These are phyloP conservation scores for Wallacemonas sp. DNA, from an alignment of 208 protist species.

Conservation along the genomic window DNA sequence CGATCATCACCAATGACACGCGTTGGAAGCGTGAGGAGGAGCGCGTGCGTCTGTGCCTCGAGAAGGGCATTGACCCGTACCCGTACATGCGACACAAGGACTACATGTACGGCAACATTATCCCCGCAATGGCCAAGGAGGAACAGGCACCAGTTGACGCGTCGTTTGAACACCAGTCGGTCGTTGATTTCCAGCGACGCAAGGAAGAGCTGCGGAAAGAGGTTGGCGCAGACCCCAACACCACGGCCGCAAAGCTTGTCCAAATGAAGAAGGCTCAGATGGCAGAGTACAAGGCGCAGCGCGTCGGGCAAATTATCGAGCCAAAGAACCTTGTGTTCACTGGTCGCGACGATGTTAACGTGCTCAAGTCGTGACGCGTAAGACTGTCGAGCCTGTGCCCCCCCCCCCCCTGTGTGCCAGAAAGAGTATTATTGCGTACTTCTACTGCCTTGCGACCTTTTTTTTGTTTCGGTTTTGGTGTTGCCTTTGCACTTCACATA, in stretches of 20 bases:
- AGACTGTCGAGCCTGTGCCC: no score
- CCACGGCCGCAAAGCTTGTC: slow-evolving; percentile 74
- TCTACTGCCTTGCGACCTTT: no score
- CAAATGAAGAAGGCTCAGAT: slow-evolving; percentile 38
- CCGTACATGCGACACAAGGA: slow-evolving; percentile 88
- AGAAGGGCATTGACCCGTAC: slow-evolving; percentile 91
- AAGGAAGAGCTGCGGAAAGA: slow-evolving; percentile 79
- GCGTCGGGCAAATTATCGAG: slow-evolving; percentile 30
- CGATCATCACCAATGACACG: slow-evolving; percentile 46
- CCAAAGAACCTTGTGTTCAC: slow-evolving; percentile 61
- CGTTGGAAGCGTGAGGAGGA: slow-evolving; percentile 72
- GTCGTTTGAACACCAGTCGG: slow-evolving; percentile 59
- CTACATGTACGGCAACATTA: slow-evolving; percentile 74
- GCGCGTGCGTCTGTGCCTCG: slow-evolving; percentile 84
- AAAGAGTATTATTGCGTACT: no score
- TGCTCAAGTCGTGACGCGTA: slow-evolving; percentile 28
- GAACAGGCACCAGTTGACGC: slow-evolving; percentile 43
- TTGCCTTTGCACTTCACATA: no score
- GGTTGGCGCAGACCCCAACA: slow-evolving; percentile 58
- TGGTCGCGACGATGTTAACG: slow-evolving; percentile 35
- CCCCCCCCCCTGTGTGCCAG: no score
- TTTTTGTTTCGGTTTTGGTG: no score
- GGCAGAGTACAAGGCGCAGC: slow-evolving; percentile 35
- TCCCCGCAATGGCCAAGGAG: slow-evolving; percentile 32
- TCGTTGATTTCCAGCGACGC: slow-evolving; percentile 53